Conservation (phyloP, 2,329 filamentous ascomycete species). For the Paracamarosporium sp. region DNA sequence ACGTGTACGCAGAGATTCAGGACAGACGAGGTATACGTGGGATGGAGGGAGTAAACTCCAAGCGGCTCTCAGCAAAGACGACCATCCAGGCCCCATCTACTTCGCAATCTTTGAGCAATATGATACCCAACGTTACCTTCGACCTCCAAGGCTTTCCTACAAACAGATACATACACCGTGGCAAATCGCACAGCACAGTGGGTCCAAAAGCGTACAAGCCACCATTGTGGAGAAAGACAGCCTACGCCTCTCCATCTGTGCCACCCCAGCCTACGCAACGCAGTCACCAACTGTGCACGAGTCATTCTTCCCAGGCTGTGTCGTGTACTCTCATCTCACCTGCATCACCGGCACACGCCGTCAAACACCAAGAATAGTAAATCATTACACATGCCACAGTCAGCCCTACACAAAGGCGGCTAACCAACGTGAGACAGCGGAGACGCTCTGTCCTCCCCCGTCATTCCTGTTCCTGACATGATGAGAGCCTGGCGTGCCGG, state of each 20-base stretch:
- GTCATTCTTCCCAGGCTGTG: too few species aligned
- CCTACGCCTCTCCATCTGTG: too few species aligned
- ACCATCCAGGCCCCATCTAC: neutral
- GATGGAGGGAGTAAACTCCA: constrained; percentile 51
- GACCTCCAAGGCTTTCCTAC: too few species aligned
- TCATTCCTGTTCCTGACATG: constrained; percentile 2
- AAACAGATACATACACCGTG: too few species aligned
- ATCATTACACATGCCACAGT: too few species aligned
- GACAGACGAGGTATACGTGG: constrained; percentile 58
- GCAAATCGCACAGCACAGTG: too few species aligned
- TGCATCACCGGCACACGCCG: neutral
- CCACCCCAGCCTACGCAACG: too few species aligned
- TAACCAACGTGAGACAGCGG: neutral
- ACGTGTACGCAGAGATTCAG: constrained; percentile 66
- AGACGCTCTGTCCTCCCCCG: neutral
- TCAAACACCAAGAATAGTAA: neutral
- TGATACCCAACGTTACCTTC: constrained; percentile 3
- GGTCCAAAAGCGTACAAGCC: too few species aligned
- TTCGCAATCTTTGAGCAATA: neutral
- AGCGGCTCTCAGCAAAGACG: neutral
- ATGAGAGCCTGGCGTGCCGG: too few species aligned
- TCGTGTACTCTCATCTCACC: neutral
- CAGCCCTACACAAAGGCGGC: neutral
- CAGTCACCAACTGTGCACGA: too few species aligned
- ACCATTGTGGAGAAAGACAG: too few species aligned